Conservation (phyloP, 148 eudicot species). For the Polygonum maritimum region DNA sequence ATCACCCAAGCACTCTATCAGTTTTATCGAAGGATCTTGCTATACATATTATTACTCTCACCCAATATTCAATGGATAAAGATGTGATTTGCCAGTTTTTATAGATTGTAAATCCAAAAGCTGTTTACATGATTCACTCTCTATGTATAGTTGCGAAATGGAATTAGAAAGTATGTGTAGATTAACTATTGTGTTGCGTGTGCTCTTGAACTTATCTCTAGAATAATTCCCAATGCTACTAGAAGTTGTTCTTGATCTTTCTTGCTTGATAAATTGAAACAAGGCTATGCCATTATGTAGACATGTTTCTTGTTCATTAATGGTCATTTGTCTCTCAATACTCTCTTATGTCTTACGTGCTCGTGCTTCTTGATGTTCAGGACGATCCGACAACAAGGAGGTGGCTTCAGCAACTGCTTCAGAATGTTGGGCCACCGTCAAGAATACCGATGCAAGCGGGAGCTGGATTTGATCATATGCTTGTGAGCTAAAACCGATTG, state of each 20-base stretch:
- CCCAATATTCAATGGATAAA: no score
- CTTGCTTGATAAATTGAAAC: background rate
- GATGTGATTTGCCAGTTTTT: background rate
- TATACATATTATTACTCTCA: no score
- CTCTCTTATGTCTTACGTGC: background rate
- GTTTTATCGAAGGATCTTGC: no score
- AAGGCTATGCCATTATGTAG: background rate
- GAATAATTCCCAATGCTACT: background rate
- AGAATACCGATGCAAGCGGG: constrained; percentile 44
- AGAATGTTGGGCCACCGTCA: constrained; percentile 58
- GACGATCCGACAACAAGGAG: constrained; percentile 87
- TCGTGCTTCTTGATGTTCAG: constrained; percentile 26
- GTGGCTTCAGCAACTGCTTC: constrained; percentile 84
- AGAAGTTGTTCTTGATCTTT: background rate
- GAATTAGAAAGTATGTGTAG: background rate
- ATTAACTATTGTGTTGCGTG: background rate
- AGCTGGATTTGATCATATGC: constrained; percentile 62
- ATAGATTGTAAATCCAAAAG: background rate
- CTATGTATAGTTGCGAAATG: background rate
- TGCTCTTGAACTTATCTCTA: background rate
- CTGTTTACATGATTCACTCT: background rate
- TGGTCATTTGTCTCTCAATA: background rate
- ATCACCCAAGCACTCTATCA: no score
- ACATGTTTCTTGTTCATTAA: background rate
- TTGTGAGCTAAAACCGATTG: background rate